Evolutionary conservation across 352 stramenopile genomes (phyloP).

Genomic region (Pythium vanterpoolii): DNA sequence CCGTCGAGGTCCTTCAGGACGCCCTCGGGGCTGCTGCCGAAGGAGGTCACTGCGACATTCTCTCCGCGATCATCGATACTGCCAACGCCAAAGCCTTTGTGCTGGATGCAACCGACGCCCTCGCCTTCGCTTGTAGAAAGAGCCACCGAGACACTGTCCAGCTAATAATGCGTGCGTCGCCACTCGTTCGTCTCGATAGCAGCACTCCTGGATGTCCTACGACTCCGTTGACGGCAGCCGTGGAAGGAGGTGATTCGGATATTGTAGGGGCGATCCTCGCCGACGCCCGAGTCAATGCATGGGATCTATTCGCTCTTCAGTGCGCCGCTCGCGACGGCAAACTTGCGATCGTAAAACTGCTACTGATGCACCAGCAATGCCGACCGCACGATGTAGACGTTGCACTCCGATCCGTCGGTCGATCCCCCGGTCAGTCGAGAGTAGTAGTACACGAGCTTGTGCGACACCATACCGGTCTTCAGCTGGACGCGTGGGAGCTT

Average conservation of each 20-base stretch:
- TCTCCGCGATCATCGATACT: neutral
- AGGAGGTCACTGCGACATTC: neutral
- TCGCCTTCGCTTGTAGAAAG: neutral
- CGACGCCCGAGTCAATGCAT: conserved; percentile 7
- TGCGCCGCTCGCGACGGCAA: conserved; percentile 1
- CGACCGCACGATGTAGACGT: conserved; percentile 5
- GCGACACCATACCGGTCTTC: neutral
- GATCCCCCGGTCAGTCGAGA: neutral
- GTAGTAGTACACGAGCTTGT: neutral
- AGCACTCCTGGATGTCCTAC: neutral
- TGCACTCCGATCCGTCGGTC: conserved; percentile 4
- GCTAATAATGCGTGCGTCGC: neutral
- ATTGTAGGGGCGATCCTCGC: neutral
- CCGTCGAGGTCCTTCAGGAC: neutral
- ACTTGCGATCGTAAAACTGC: neutral
- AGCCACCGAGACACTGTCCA: neutral
- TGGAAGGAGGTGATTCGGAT: neutral
- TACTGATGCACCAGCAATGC: conserved; percentile 9
- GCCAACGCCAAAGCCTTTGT: neutral
- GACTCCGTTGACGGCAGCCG: conserved; percentile 6
- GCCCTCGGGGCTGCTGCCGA: neutral
- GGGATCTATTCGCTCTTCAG: conserved; percentile 16
- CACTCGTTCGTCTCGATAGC: neutral
- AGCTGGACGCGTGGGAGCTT: conserved; percentile 10
- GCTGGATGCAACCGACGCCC: neutral